Conservation (phyloP, 129 eudicot genomes). For the Lactuca saligna region DNA sequence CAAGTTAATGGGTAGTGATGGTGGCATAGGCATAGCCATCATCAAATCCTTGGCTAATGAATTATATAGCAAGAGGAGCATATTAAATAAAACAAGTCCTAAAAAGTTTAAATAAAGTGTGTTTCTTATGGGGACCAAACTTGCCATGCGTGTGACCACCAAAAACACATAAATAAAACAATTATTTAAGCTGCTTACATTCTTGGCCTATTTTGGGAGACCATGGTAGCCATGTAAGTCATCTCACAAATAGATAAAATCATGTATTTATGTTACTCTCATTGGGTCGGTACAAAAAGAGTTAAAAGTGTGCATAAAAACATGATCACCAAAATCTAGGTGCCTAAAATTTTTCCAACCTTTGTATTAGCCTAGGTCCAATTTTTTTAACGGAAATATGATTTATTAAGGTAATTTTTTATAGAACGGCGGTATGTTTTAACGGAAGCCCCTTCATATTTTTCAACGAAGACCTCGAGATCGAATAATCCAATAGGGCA, state of each 20-base stretch:
- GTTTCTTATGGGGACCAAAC: slow-evolving; percentile 35
- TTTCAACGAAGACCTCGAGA: too few relatives aligned
- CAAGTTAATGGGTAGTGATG: slow-evolving; percentile 31
- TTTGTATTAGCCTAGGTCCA: too few relatives aligned
- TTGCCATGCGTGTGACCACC: slow-evolving; percentile 41
- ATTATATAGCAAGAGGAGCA: slow-evolving; percentile 16
- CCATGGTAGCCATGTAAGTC: slow-evolving; percentile 22
- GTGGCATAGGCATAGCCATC: slow-evolving; percentile 26
- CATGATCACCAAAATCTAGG: too few relatives aligned
- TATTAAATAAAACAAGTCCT: slow-evolving; percentile 16
- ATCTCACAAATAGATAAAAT: slow-evolving; percentile 20
- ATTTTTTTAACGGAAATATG: too few relatives aligned
- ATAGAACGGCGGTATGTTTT: too few relatives aligned
- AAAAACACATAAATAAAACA: slow-evolving; percentile 8
- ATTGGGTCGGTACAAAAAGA: neutral
- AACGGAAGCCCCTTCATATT: too few relatives aligned
- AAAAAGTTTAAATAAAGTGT: slow-evolving; percentile 37
- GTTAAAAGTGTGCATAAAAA: too few relatives aligned
- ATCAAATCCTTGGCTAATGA: slow-evolving; percentile 34
- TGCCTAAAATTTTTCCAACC: too few relatives aligned
- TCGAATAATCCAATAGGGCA: too few relatives aligned
- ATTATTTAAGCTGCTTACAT: neutral
- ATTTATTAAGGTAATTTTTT: too few relatives aligned
- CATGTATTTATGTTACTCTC: slow-evolving; percentile 3
- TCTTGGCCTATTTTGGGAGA: slow-evolving; percentile 23